A percentile compares a stretch with the other conserved stretches of the same genome.
These are phyloP conservation scores for Zygotorulaspora mrakii DNA, from an alignment of 1,139 yeast genomes.

Conservation along the genomic window DNA sequence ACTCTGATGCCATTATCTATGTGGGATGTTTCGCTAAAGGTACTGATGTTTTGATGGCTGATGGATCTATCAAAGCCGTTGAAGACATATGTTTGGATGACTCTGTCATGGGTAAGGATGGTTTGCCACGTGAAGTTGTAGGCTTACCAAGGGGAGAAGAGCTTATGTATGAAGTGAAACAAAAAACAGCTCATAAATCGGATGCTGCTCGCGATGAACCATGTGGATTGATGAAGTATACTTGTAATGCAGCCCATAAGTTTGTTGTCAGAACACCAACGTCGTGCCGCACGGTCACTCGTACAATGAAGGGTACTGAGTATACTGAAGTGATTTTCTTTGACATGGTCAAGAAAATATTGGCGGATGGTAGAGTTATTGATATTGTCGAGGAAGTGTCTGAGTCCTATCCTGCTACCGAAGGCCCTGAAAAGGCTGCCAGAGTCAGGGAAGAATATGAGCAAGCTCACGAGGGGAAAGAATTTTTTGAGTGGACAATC, in stretches of 20 bases:
- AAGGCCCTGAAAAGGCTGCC: slow-evolving; percentile 28
- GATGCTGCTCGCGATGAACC: slow-evolving; percentile 9
- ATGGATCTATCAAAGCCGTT: slow-evolving; percentile 39
- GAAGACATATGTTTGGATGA: slow-evolving; percentile 42
- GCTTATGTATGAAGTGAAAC: slow-evolving; percentile 39
- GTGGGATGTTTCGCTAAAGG: slow-evolving; percentile 61
- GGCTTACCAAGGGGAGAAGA: slow-evolving; percentile 44
- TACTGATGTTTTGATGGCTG: slow-evolving; percentile 43
- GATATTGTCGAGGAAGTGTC: slow-evolving; percentile 16
- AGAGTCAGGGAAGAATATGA: slow-evolving; percentile 15
- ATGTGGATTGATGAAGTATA: slow-evolving; percentile 6
- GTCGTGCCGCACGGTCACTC: slow-evolving; percentile 3
- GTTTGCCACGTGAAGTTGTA: slow-evolving; percentile 41
- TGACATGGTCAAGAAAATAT: slow-evolving; percentile 7
- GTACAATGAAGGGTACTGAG: slow-evolving; percentile 4
- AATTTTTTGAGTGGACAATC: slow-evolving; percentile 35
- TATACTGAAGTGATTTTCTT: slow-evolving; percentile 10
- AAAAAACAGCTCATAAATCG: slow-evolving; percentile 18
- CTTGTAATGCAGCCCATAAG: slow-evolving; percentile 36
- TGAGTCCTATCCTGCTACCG: slow-evolving; percentile 15
- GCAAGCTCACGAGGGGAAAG: slow-evolving; percentile 4
- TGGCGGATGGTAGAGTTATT: slow-evolving; percentile 16
- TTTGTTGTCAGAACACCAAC: slow-evolving; percentile 36
- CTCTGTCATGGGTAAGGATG: slow-evolving; percentile 44
- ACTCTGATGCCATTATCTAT: slow-evolving; percentile 92